Conservation (phyloP, 1,284 basidiomycete genomes). For the Pterulicium gracile region DNA sequence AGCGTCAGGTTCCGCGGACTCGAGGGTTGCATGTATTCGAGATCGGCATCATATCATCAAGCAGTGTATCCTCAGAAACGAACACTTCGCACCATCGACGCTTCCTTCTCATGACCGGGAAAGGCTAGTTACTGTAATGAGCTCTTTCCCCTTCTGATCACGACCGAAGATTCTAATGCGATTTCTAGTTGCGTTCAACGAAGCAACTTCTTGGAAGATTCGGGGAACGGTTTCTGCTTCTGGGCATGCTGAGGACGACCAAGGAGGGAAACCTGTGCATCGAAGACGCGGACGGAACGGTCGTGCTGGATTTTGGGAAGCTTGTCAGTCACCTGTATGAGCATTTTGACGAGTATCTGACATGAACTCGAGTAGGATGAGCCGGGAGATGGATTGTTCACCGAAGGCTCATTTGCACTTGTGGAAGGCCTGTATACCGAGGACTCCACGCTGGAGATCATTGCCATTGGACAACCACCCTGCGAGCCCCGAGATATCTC, state of each 20-base stretch:
- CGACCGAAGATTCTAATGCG: too few species aligned
- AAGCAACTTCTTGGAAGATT: constrained; percentile 92
- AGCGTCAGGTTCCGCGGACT: constrained; percentile 70
- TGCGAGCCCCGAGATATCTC: constrained; percentile 80
- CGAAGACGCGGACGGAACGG: constrained; percentile 89
- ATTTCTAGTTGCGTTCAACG: constrained; percentile 85
- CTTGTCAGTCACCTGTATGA: constrained; percentile 43
- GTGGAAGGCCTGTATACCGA: constrained; percentile 96
- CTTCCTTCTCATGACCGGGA: constrained; percentile 79
- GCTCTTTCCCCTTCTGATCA: constrained; percentile 14
- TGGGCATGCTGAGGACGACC: constrained; percentile 87
- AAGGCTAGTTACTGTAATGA: constrained; percentile 68
- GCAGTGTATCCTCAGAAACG: constrained; percentile 85
- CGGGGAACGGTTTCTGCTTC: constrained; percentile 84
- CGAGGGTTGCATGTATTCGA: constrained; percentile 64
- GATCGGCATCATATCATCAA: constrained; percentile 83
- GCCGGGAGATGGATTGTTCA: constrained; percentile 94
- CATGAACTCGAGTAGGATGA: constrained; percentile 47
- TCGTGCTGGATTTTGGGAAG: constrained; percentile 83
- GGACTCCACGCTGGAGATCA: constrained; percentile 79
- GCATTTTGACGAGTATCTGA: constrained; percentile 3
- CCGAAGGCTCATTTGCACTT: constrained; percentile 91
- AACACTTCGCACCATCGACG: constrained; percentile 93
- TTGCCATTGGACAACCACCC: constrained; percentile 95
- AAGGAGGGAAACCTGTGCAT: constrained; percentile 87